Base-by-base conservation (phyloP, 306 rosid species). In the Lathyrus tuberosus region DNA sequence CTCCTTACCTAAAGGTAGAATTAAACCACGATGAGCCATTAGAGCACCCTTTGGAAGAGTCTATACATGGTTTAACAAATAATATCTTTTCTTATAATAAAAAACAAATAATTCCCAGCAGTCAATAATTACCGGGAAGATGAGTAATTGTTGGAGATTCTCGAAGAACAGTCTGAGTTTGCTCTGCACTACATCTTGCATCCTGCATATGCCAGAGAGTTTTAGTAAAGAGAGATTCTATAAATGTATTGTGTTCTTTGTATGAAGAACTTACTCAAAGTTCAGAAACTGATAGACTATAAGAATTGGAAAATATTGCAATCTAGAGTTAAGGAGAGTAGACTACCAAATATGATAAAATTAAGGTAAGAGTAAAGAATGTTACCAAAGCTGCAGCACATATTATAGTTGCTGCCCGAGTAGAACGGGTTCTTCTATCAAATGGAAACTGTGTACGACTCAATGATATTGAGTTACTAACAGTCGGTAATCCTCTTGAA, bases 71-170 rank as follows among this genome's bases (percentile, higher is more conserved):
- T 41, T 65, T 38, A 63, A 46, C 47, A 54, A 58, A 51, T 63
- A 52, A 65, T 6, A 33, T 33, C 2, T 35, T 35, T 35, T 33
- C 7, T 35, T 6, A 7, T 35, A 35, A 35, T 35, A 7, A 35
- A 35, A 35, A 35, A 1, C 40, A 35, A 35, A 35, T 2, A 22
- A 53, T 28, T 46, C 15, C 28, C 11, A 5, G 31, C 15, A 16
- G 52, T 35, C 4, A 75, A 71, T 62, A 67, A 57, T 83, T 88
- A 94, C 99, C 95, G 33, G 97, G 96, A 80, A 91, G 16, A 74
- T 87, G 91, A 69, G 99, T 95, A 17, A 95, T 95, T 60, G 99
- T 95, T 22, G 99, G 99, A 74, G 99, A 88, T 75, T 95, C 78
- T 17, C 90, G 92, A 7, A 87, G 80, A 58, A 95, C 84, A 2